These are phyloP conservation scores for Suhomyces wounanorum DNA, from an alignment of 1,139 yeast species.

Conservation along the genomic window DNA sequence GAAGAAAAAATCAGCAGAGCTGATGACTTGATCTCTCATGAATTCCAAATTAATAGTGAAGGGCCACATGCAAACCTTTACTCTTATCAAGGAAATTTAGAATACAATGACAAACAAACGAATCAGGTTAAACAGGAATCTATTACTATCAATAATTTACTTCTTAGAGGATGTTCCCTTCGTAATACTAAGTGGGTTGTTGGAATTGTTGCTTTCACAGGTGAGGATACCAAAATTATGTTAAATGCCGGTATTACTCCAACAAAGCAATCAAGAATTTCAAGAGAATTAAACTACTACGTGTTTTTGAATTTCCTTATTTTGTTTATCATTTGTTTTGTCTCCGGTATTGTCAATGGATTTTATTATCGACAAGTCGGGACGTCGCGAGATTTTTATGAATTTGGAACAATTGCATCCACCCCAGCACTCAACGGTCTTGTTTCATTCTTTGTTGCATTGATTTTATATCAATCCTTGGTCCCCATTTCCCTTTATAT, in stretches of 20 bases:
- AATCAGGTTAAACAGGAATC: slow-evolving; percentile 37
- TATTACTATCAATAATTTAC: slow-evolving; percentile 48
- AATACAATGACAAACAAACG: slow-evolving; percentile 26
- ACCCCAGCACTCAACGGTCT: slow-evolving; percentile 54
- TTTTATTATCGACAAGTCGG: slow-evolving; percentile 38
- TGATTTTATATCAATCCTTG: slow-evolving; percentile 57
- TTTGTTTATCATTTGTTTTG: slow-evolving; percentile 52
- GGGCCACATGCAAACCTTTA: slow-evolving; percentile 59
- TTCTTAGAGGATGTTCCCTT: slow-evolving; percentile 54
- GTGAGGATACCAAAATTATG: slow-evolving; percentile 59
- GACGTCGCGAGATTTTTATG: slow-evolving; percentile 47
- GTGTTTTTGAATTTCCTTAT: slow-evolving; percentile 50
- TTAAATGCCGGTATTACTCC: slow-evolving; percentile 60
- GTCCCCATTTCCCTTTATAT: slow-evolving; percentile 63
- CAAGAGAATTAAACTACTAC: slow-evolving; percentile 52
- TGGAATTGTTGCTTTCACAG: slow-evolving; percentile 55
- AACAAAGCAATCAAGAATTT: slow-evolving; percentile 54
- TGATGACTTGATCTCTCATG: slow-evolving; percentile 42
- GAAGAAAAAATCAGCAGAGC: slow-evolving; percentile 40
- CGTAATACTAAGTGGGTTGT: slow-evolving; percentile 59
- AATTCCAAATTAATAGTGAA: slow-evolving; percentile 52
- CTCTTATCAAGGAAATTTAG: slow-evolving; percentile 53
- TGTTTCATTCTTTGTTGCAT: slow-evolving; percentile 52
- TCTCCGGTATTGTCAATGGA: slow-evolving; percentile 56
- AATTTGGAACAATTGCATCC: slow-evolving; percentile 54